These are phyloP conservation scores for Diddensiella santjacobensis DNA, from an alignment of 805 yeast species.

Conservation along the genomic window DNA sequence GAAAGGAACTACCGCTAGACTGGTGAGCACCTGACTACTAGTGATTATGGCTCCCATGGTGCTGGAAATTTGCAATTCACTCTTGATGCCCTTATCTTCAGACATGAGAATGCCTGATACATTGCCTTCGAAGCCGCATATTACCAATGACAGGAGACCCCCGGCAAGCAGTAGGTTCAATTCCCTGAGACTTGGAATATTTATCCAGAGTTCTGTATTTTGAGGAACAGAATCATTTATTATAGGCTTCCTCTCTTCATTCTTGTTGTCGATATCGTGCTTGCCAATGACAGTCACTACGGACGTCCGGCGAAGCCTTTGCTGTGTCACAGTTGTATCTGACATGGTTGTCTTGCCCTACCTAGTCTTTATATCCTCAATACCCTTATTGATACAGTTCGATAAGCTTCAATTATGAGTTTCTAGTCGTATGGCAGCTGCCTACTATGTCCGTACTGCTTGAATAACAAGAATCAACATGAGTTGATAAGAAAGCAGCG, in stretches of 20 bases:
- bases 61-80: slow-evolving; percentile 15
- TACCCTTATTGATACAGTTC: no score
- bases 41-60: slow-evolving; percentile 14
- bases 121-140: slow-evolving; percentile 21
- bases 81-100: slow-evolving; percentile 13
- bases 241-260: background rate
- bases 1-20: slow-evolving; percentile 63
- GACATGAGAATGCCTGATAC: slow-evolving; percentile 24
- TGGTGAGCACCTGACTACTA: slow-evolving; percentile 44
- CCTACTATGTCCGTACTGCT: no score
- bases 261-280: background rate
- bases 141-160: slow-evolving; percentile 13
- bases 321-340: background rate
- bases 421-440: no score
- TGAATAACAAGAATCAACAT: no score
- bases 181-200: slow-evolving; percentile 12
- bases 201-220: slow-evolving; percentile 11
- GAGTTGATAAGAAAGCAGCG: no score
- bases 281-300: background rate
- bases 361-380: no score
- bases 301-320: background rate
- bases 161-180: slow-evolving; percentile 16
- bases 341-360: no score
- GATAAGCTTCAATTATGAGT: no score
- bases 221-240: background rate